Base-by-base conservation (phyloP, 352 stramenopile genomes). In the Globisporangium yorkense region DNA sequence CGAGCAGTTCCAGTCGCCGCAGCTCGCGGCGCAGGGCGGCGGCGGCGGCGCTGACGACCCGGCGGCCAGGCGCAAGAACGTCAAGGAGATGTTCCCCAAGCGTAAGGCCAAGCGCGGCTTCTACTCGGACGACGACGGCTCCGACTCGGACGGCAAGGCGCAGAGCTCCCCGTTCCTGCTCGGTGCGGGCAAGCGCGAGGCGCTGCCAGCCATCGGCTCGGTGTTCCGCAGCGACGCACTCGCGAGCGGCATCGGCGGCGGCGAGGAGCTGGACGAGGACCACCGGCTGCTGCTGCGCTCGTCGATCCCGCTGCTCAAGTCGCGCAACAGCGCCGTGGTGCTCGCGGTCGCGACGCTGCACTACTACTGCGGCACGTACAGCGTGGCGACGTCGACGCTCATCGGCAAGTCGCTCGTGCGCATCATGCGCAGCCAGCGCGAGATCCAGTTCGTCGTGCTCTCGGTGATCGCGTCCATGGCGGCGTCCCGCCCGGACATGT, bases 91-190 rank as follows among this genome's bases (percentile, higher is more conserved):
- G 57, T 87, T 86, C 55, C 70, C 75, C 0, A 87, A 80, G 61
- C 79, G 75, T 55, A 88, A 87, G 49, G 72, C 87, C 37, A 95
- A 90, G 50, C 93, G 90, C 51, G 93, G 82, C 21, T 99, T 99
- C 63, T 99, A 99, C 82, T 98, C 89, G 8, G 95, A 98, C 62
- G 96, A 99, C 63, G 95, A 99, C 77, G 95, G 97, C 54, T 88
- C 92, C 65, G 80, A 76, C 37, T 84, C 72, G 16, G 88, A 96
- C 58, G 83, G 88, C 52, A 35, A 27, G 39, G 21, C 21, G 21
- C 21, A 24, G 21, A 24, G 21, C 21, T 82, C 74, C 12, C 72
- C 77, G 10, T 87, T 87, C 56, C 59, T 78, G 51, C 46, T 87
- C 4, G 62, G 52, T 6, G 54, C 13, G 43, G 49, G 58, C n/a